Base-by-base conservation (phyloP, 2,329 filamentous ascomycete species). In the Thelonectria rubi region DNA sequence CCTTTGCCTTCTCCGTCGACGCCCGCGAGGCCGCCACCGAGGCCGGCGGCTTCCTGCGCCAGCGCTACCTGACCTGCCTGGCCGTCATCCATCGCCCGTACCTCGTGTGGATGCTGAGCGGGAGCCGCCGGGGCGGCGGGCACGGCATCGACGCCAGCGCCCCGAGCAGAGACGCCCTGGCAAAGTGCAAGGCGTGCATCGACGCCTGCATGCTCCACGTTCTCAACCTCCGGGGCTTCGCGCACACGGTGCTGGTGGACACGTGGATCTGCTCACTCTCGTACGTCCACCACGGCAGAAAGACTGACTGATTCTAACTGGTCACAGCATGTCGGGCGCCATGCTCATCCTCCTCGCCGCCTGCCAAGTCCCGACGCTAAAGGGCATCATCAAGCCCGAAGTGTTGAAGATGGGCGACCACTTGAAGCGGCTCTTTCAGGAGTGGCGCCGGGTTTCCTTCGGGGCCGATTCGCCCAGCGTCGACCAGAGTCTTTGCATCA, bases 181-280 rank as follows among this genome's bases (percentile, higher is more conserved):
- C 72, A 2, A 79, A 78, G 30, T 83, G 81, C 61, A 77, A 79
- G 42, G 71, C 78, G 0, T 83, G 81, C 40, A 69, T 84, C 0
- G 79, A 83, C 54, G 80, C 82, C 0, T 84, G 81, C 32, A 65
- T 81, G 14, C 62, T 84, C 40, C 82, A 85, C 53, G 81, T 83
- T 0, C 69, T 82, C 42, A 83, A 84, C 40, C 63, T 85, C 3
- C 67, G 79, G 20, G 78, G 79, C 0, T 84, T 82, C 56, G 74
- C 79, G 0, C 83, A 85, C 49, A 85, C 83, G 0, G 77, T 85
- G 0, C 69, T 85, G 34, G 77, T 85, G 1, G 83, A 85, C 64
- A 83, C 82, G 0, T 85, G 83, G 83, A 84, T 85, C 20, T 85
- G 83, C 47, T 82, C 82, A 0, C 65, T 85, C 0, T 84, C 81